A percentile compares a stretch with the other conserved stretches of the same genome.
Evolutionary conservation across 305 asterid genomes (phyloP).

Genomic region (Solanum hybrid): DNA sequence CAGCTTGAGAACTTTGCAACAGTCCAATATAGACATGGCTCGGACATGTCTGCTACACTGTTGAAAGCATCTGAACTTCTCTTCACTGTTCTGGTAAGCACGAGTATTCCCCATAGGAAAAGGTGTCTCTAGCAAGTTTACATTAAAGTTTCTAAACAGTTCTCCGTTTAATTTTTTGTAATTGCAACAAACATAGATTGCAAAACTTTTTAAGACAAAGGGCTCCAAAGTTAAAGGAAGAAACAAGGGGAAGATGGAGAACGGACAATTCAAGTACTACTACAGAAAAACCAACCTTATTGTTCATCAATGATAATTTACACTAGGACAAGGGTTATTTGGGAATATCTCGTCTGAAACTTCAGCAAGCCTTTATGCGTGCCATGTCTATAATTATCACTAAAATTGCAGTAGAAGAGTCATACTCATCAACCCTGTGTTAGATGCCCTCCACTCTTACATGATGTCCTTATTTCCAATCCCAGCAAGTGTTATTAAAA

Average conservation of each 20-base stretch:
- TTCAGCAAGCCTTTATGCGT: background rate
- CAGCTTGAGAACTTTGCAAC: background rate
- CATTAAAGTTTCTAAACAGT: background rate
- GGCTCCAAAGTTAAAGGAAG: background rate
- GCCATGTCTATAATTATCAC: background rate
- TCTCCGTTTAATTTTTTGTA: background rate
- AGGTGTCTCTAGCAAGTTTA: conserved; percentile 1
- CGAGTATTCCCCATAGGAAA: background rate
- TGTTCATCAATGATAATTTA: background rate
- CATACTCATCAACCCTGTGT: background rate
- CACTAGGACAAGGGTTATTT: background rate
- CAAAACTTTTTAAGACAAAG: background rate
- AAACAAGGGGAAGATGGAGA: background rate
- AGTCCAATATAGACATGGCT: background rate
- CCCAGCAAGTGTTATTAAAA: background rate
- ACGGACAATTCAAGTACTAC: background rate
- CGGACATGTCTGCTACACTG: background rate
- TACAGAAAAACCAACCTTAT: background rate
- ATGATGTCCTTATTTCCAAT: background rate
- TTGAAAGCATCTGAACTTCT: conserved; percentile 1
- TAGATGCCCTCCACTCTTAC: background rate
- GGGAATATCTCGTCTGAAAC: background rate
- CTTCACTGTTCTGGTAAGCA: background rate
- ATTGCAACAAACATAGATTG: background rate
- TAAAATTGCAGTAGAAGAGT: background rate